Percentiles rank a stretch among this genome's conserved stretches.
Conservation (phyloP, 108 stramenopile genomes). For the Cyclostephanos tholiformis region DNA sequence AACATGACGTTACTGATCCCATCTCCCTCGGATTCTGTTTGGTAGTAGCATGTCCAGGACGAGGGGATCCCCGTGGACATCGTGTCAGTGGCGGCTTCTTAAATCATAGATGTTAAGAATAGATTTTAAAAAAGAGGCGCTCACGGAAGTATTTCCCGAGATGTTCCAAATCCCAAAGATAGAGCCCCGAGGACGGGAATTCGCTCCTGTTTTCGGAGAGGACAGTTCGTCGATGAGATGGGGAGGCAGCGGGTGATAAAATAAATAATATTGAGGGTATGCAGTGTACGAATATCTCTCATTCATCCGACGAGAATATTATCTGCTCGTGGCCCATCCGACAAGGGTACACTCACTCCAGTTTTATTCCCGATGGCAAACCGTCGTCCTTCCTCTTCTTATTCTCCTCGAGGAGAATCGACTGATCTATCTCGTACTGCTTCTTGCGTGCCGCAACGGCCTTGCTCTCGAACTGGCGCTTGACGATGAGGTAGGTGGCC, state of each 20-base stretch:
- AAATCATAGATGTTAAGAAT: too few species aligned
- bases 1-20: constrained; percentile 38
- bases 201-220: constrained; percentile 36
- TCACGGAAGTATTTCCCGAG: constrained; percentile 69
- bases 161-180: constrained; percentile 83
- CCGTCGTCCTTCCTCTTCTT: constrained; percentile 12
- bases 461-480: constrained; percentile 29
- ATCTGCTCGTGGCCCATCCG: not conserved
- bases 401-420: constrained; percentile 13
- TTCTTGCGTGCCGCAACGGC: constrained; percentile 28
- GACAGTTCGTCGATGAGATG: not conserved
- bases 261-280: not conserved
- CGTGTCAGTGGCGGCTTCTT: too few species aligned
- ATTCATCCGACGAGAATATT: not conserved
- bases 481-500: constrained; percentile 44
- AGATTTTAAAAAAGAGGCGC: too few species aligned
- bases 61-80: too few species aligned
- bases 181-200: constrained; percentile 58
- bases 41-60: too few species aligned
- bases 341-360: constrained; percentile 39
- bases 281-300: too few species aligned
- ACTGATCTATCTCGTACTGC: constrained; percentile 37
- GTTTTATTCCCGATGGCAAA: constrained; percentile 52
- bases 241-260: not conserved
- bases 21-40: too few species aligned